These are phyloP conservation scores for Rhizoctonia solani DNA, from an alignment of 1,284 basidiomycete species.

Conservation along the genomic window DNA sequence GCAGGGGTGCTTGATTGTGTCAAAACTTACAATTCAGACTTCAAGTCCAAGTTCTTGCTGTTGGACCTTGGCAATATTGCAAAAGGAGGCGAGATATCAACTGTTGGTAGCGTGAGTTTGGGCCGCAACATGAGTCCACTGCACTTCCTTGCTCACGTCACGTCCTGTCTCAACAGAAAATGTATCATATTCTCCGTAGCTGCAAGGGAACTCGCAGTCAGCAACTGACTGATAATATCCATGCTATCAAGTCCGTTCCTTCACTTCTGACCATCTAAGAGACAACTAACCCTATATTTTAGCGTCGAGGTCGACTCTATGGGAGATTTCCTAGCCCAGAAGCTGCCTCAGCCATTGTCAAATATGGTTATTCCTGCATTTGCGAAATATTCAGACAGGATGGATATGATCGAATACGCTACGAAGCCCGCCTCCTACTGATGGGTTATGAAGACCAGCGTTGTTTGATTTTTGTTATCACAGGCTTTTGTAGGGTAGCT, in stretches of 20 bases:
- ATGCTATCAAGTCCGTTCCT: background rate
- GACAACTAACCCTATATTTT: background rate
- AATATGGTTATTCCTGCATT: no score
- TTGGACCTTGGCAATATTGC: no score
- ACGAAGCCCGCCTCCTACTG: no score
- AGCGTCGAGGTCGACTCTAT: background rate
- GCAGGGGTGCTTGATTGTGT: background rate
- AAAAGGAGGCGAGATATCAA: no score
- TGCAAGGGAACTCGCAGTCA: background rate
- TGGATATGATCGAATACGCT: no score
- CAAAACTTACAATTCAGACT: background rate
- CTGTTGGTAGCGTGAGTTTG: no score
- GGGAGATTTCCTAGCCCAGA: background rate
- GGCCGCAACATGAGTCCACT: background rate
- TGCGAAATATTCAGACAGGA: no score
- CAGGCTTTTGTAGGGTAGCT: no score
- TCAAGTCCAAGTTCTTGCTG: background rate
- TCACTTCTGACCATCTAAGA: no score
- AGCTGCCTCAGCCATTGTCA: no score
- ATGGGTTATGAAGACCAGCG: no score
- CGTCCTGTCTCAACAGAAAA: background rate
- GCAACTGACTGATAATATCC: background rate
- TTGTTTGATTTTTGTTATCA: no score
- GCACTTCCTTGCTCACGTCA: background rate
- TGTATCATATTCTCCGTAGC: conserved; percentile 9